Evolutionary conservation across 495 filamentous ascomycete genomes (phyloP).

Genomic region (Neurospora sp.): DNA sequence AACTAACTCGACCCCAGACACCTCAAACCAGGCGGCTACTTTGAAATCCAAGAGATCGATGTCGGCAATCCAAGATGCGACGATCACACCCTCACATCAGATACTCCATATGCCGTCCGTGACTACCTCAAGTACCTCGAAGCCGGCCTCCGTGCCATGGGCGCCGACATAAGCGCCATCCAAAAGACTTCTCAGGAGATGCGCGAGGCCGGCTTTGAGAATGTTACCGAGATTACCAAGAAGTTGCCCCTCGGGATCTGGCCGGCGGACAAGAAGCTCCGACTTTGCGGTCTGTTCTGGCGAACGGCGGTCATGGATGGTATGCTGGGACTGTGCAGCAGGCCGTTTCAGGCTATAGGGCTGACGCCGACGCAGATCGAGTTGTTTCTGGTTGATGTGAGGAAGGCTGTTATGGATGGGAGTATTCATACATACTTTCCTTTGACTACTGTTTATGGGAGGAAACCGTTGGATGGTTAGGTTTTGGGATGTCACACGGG

Average conservation of each 20-base stretch:
- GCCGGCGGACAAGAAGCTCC: conserved; percentile 22
- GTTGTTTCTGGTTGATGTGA: conserved; percentile 29
- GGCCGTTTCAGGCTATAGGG: conserved; percentile 22
- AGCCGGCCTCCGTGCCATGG: conserved; percentile 16
- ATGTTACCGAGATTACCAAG: conserved; percentile 11
- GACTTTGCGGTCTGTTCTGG: conserved; percentile 24
- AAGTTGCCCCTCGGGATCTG: conserved; percentile 27
- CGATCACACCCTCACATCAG: conserved; percentile 26
- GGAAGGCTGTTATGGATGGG: conserved; percentile 22
- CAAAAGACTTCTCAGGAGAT: conserved; percentile 8
- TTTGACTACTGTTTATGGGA: conserved; percentile 22
- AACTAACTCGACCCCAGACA: conserved; percentile 17
- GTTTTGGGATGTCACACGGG: background rate
- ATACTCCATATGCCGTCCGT: conserved; percentile 26
- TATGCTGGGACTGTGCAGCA: conserved; percentile 18
- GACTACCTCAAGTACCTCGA: conserved; percentile 23
- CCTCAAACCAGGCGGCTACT: conserved; percentile 42
- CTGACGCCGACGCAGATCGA: conserved; percentile 30
- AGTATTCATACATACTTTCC: conserved; percentile 23
- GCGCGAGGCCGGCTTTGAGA: conserved; percentile 20
- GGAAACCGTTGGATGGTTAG: conserved; percentile 17
- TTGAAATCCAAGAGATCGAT: conserved; percentile 43
- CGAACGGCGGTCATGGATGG: conserved; percentile 27
- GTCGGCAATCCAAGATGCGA: conserved; percentile 27
- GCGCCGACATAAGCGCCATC: conserved; percentile 20